Percentiles rank a stretch among this genome's conserved stretches.
These are phyloP conservation scores for Ceratocystiopsis brevicomis DNA, from an alignment of 2,329 filamentous ascomycete genomes.

Conservation along the genomic window DNA sequence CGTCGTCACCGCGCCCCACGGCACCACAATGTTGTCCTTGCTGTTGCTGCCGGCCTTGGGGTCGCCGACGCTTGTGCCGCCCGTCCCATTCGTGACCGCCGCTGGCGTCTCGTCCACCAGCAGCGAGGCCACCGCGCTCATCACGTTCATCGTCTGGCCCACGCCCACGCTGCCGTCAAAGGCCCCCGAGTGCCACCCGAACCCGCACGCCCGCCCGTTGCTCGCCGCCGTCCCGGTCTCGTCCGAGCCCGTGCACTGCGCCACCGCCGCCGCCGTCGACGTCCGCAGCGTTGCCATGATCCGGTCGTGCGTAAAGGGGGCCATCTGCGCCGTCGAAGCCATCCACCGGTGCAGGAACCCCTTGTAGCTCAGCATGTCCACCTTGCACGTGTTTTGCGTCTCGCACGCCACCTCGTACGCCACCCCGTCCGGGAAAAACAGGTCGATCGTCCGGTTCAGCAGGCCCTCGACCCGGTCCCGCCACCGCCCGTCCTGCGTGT, in stretches of 20 bases:
- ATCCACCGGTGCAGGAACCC: conserved; percentile 35
- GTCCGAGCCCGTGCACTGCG: conserved; percentile 23
- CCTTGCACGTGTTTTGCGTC: conserved; percentile 27
- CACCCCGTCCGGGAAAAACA: conserved; percentile 27
- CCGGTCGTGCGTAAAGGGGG: conserved; percentile 24
- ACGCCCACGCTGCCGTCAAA: conserved; percentile 33
- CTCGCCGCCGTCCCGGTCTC: conserved; percentile 11
- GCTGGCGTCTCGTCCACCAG: conserved; percentile 16
- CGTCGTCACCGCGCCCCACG: conserved; percentile 24
- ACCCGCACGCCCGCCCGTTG: conserved; percentile 28
- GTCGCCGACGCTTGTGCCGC: conserved; percentile 31
- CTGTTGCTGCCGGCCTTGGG: conserved; percentile 24
- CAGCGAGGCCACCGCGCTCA: conserved; percentile 29
- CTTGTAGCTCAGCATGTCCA: conserved; percentile 41
- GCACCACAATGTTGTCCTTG: conserved; percentile 5
- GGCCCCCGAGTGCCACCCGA: conserved; percentile 27
- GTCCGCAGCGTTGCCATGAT: conserved; percentile 27
- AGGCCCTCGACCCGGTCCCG: conserved; percentile 28
- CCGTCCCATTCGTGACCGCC: conserved; percentile 23
- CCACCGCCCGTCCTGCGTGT: conserved; percentile 16
- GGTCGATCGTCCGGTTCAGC: conserved; percentile 21
- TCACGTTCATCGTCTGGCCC: conserved; percentile 35
- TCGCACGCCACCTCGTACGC: conserved; percentile 41
- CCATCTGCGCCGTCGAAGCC: conserved; percentile 27
- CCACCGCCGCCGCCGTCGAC: conserved; percentile 29